These are phyloP conservation scores for Suhomyces bokatorum DNA, from an alignment of 1,139 yeast genomes.

Conservation along the genomic window DNA sequence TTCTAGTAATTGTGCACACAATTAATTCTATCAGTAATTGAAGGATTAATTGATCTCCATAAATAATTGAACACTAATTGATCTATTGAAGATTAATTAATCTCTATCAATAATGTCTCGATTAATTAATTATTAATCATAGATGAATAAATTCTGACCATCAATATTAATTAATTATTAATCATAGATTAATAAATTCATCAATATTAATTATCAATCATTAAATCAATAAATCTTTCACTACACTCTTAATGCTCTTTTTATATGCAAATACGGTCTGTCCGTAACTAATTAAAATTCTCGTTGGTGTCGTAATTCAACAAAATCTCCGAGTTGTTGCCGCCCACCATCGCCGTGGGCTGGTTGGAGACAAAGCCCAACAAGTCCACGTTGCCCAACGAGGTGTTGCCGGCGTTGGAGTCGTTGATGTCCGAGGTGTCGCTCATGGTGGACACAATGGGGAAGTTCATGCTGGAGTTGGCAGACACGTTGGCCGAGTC, in stretches of 20 bases:
- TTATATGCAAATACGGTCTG: constrained; percentile 5
- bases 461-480: constrained; percentile 7
- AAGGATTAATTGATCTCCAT: too few relatives aligned
- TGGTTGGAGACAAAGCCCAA: constrained; percentile 23
- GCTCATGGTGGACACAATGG: constrained; percentile 1
- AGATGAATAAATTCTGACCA: too few relatives aligned
- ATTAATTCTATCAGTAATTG: too few relatives aligned
- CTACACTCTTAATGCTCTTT: neutral
- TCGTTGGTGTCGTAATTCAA: constrained; percentile 12
- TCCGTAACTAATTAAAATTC: constrained; percentile 7
- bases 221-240: too few relatives aligned
- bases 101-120: too few relatives aligned
- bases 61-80: too few relatives aligned
- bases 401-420: constrained; percentile 9
- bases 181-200: too few relatives aligned
- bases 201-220: too few relatives aligned
- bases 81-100: too few relatives aligned
- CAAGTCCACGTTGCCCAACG: constrained; percentile 26
- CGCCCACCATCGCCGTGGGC: constrained; percentile 4
- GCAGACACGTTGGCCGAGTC: constrained; percentile 10
- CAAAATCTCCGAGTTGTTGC: constrained; percentile 9
- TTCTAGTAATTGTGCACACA: too few relatives aligned
- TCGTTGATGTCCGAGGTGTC: constrained; percentile 9
- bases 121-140: too few relatives aligned
- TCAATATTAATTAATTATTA: too few relatives aligned